Evolutionary conservation across 2,329 filamentous ascomycete genomes (phyloP).

Genomic region (Talaromyces sp.): DNA sequence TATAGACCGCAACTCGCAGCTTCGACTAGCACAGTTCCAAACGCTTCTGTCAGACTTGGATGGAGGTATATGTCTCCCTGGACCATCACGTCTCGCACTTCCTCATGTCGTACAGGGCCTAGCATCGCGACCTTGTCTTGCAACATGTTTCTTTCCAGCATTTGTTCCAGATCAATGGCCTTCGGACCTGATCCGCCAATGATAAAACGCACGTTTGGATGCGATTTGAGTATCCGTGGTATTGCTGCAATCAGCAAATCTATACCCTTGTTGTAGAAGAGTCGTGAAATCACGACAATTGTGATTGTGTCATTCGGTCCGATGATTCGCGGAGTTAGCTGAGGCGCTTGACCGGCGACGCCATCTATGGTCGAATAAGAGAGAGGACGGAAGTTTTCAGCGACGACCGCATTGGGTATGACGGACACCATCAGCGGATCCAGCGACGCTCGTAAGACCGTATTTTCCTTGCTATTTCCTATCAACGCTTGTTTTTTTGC

Average conservation of each 20-base stretch:
- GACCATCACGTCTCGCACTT: conserved; percentile 96
- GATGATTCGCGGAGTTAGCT: conserved; percentile 62
- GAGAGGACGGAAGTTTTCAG: conserved; percentile 85
- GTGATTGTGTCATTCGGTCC: conserved; percentile 85
- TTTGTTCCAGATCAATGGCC: conserved; percentile 95
- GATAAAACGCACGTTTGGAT: conserved; percentile 93
- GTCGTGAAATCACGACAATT: conserved; percentile 92
- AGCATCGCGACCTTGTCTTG: conserved; percentile 93
- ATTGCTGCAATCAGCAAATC: conserved; percentile 96
- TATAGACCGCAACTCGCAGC: conserved; percentile 94
- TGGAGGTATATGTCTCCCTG: conserved; percentile 95
- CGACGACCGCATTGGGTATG: conserved; percentile 95
- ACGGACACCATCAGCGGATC: conserved; percentile 97
- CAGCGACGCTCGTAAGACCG: conserved; percentile 85
- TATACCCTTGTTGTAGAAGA: conserved; percentile 98
- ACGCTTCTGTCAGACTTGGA: conserved; percentile 91
- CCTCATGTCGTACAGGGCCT: conserved; percentile 88
- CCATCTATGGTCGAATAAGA: conserved; percentile 43
- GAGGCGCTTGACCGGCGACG: conserved; percentile 29
- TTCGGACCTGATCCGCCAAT: conserved; percentile 95
- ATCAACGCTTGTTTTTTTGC: background rate
- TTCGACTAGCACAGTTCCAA: conserved; percentile 96
- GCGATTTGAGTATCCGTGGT: conserved; percentile 80
- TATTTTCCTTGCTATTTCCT: conserved; percentile 82
- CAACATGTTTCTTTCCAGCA: conserved; percentile 90